Percentiles rank a stretch among this genome's conserved stretches.
phyloP scores from a whole-genome alignment of 2,329 filamentous ascomycete species.

The Aspergillus quadrilineatus region DNA sequence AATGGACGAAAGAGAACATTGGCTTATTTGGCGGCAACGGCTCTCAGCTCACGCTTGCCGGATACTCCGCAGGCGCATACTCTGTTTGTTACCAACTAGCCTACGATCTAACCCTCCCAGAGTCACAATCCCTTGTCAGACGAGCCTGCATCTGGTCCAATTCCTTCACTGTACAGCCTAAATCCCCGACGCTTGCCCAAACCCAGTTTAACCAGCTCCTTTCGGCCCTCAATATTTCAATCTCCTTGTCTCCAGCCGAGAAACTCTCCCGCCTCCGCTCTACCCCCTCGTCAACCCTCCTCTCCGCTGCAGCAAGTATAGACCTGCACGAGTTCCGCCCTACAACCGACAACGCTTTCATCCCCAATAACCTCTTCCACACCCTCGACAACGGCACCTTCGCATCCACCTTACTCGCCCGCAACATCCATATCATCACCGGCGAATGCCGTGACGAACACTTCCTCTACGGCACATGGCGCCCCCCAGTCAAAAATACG shows the following conservation, averaged over 20 bases:
- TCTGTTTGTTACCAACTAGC: constrained; percentile 58
- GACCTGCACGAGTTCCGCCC: constrained; percentile 56
- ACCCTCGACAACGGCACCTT: constrained; percentile 52
- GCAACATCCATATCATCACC: constrained; percentile 51
- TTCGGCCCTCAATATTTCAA: constrained; percentile 44
- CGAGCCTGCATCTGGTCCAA: constrained; percentile 56
- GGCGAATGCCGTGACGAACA: constrained; percentile 58
- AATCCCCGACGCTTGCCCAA: constrained; percentile 48
- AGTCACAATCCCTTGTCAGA: constrained; percentile 49
- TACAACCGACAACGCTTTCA: constrained; percentile 51
- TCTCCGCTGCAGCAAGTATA: constrained; percentile 45
- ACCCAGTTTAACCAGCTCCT: constrained; percentile 55
- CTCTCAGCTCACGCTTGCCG: constrained; percentile 53
- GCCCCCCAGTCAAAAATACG: constrained; percentile 44
- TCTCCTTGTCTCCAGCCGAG: constrained; percentile 38
- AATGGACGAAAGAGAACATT: constrained; percentile 56
- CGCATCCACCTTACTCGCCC: constrained; percentile 44
- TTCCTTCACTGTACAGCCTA: constrained; percentile 55
- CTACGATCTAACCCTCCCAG: constrained; percentile 54
- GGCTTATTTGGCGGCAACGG: constrained; percentile 53
- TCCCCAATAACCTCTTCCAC: constrained; percentile 44
- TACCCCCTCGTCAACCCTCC: constrained; percentile 39
- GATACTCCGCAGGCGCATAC: constrained; percentile 58
- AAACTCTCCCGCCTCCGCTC: constrained; percentile 50
- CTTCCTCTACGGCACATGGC: constrained; percentile 52